Evolutionary conservation across 179 eudicot genomes (phyloP).

Genomic region (Vitellaria paradoxa): DNA sequence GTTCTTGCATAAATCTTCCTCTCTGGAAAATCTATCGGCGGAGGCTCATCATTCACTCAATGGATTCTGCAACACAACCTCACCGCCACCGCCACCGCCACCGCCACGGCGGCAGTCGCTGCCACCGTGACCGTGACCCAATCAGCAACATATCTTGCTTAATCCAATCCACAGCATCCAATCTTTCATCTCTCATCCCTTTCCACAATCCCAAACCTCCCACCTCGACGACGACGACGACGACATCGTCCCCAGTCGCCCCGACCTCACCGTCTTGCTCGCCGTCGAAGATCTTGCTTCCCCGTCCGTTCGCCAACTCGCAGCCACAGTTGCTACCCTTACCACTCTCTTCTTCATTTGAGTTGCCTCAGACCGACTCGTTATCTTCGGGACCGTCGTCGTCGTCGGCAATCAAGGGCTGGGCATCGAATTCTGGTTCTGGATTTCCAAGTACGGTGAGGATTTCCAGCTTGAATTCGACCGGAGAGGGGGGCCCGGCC

Average conservation of each 20-base stretch:
- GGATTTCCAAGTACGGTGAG: constrained; percentile 53
- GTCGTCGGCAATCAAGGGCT: constrained; percentile 21
- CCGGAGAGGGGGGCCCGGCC: constrained; percentile 63
- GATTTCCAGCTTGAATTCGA: constrained; percentile 42
- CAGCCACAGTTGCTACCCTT: not conserved
- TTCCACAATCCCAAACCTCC: constrained; percentile 19
- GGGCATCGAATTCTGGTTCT: constrained; percentile 31
- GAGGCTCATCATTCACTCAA: not conserved
- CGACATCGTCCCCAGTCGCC: constrained; percentile 18
- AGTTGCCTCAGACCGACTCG: constrained; percentile 38
- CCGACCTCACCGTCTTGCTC: constrained; percentile 15
- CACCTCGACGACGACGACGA: constrained; percentile 16
- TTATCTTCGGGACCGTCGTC: constrained; percentile 17
- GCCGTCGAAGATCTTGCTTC: constrained; percentile 25
- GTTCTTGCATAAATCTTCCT: not conserved
- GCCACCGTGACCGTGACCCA: not conserved
- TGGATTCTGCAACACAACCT: constrained; percentile 10
- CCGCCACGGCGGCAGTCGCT: constrained; percentile 10
- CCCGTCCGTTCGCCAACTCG: constrained; percentile 26
- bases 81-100: constrained; percentile 20
- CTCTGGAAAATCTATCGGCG: not conserved
- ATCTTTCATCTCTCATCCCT: constrained; percentile 29
- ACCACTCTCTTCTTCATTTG: constrained; percentile 23
- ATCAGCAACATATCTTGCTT: constrained; percentile 24
- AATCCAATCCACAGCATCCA: constrained; percentile 45